Evolutionary conservation across 106 monocot genomes (phyloP).

Genomic region (Ottelia alismoides): DNA sequence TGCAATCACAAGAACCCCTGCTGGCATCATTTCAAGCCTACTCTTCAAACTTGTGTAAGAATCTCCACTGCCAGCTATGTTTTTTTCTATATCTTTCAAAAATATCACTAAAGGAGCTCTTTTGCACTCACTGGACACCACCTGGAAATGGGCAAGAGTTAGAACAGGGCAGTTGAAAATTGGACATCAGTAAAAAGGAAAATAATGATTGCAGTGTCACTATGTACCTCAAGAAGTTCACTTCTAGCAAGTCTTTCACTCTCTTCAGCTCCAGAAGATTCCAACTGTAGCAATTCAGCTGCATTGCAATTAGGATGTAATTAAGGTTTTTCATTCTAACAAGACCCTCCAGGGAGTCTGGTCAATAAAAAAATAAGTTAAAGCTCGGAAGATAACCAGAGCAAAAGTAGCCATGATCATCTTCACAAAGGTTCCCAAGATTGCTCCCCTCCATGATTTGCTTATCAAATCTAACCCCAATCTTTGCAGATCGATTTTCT

Average conservation of each 20-base stretch:
- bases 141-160: conserved; percentile 34
- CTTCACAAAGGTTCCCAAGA: conserved; percentile 92
- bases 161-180: too few species aligned
- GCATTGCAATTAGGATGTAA: too few species aligned
- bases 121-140: conserved; percentile 73
- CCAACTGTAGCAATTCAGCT: conserved; percentile 73
- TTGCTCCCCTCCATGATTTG: conserved; percentile 84
- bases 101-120: conserved; percentile 69
- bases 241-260: conserved; percentile 64
- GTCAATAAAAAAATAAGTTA: too few species aligned
- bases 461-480: conserved; percentile 94
- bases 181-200: too few species aligned
- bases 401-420: conserved; percentile 97
- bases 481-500: conserved; percentile 79
- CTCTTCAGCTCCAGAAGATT: conserved; percentile 63
- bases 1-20: conserved; percentile 75
- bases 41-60: conserved; percentile 49
- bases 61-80: conserved; percentile 51
- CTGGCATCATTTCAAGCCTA: conserved; percentile 63
- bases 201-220: too few species aligned
- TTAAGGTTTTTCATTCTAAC: too few species aligned
- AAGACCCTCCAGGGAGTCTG: too few species aligned
- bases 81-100: conserved; percentile 90
- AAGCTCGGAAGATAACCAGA: conserved; percentile 24
- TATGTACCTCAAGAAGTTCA: conserved; percentile 82